Evolutionary conservation across 768 basidiomycete genomes (phyloP), one percentile per base, ranked within the genome.

Genomic region (Agrocybe praecox): DNA sequence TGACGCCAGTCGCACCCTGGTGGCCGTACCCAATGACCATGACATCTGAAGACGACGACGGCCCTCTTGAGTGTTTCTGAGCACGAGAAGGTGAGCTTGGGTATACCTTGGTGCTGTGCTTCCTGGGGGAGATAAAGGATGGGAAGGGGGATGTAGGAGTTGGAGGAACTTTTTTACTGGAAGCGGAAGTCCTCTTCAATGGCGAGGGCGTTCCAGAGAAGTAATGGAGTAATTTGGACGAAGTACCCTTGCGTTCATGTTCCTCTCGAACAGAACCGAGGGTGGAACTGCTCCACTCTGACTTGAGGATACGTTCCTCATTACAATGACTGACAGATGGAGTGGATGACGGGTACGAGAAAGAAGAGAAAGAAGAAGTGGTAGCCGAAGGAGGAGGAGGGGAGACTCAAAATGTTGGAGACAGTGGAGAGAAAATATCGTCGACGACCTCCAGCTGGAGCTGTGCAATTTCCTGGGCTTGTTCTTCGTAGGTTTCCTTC

Each of bases 221-320:
- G 59, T 73, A 76, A 11, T 74, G 63, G 33, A 68, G 72, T 22
- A 82, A 59, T 54, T 73, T 75, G 5, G 74, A 63, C 11, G 73
- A 68, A 14, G 72, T 56, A 57, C 60, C 66, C 48, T 68, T 74
- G 40, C 42, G 71, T 48, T 59, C 71, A 43, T 68, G 75, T 45
- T 77, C 76, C 49, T 77, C 76, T 3, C 64, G 60, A 9, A 78
- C 64, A 2, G 78, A 80, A 22, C 68, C 73, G 34, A 85, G 74
- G 3, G 87, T 88, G 12, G 86, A 88, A 9, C 80, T 75, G 61
- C 85, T 87, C 88, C 88, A 89, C 64, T 82, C 84, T 43, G 86
- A 88, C 61, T 83, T 80, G 60, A 88, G 75, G 19, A 68, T 62
- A 17, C 66, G 68, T 17, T 65, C 62, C 29, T 69, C 66, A 42